Evolutionary conservation across 495 filamentous ascomycete species (phyloP).

Genomic region (Aspergillus ostianus): DNA sequence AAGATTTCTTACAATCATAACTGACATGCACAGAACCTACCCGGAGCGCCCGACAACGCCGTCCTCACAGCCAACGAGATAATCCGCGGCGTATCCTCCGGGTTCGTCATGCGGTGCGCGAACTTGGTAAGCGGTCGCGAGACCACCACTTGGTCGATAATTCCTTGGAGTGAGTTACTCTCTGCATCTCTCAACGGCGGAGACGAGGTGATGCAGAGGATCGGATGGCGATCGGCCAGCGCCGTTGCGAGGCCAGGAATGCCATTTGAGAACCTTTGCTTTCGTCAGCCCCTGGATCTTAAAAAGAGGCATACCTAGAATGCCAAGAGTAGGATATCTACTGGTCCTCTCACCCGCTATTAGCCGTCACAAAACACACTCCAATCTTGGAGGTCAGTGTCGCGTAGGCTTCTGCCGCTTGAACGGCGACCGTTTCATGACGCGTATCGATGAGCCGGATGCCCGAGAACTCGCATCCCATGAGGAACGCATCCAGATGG

Average conservation of each 20-base stretch:
- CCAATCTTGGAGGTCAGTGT: slow-evolving; percentile 24
- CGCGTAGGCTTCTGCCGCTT: slow-evolving; percentile 29
- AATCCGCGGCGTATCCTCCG: slow-evolving; percentile 29
- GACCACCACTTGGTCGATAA: slow-evolving; percentile 28
- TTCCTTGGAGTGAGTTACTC: slow-evolving; percentile 31
- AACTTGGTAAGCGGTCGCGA: slow-evolving; percentile 28
- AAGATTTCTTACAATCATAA: background rate
- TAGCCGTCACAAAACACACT: slow-evolving; percentile 32
- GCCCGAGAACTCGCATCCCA: slow-evolving; percentile 27
- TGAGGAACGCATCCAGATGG: slow-evolving; percentile 32
- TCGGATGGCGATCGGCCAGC: slow-evolving; percentile 24
- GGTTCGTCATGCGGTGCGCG: slow-evolving; percentile 25
- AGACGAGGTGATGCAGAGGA: slow-evolving; percentile 32
- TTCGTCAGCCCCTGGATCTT: background rate
- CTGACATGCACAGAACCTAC: slow-evolving; percentile 7
- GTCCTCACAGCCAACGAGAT: slow-evolving; percentile 27
- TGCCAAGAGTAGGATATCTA: background rate
- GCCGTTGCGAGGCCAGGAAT: slow-evolving; percentile 30
- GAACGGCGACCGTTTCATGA: slow-evolving; percentile 32
- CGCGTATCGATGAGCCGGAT: slow-evolving; percentile 30
- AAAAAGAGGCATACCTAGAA: background rate
- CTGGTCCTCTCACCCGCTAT: slow-evolving; percentile 25
- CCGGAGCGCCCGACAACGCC: slow-evolving; percentile 27
- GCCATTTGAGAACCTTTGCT: slow-evolving; percentile 29
- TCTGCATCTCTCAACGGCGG: slow-evolving; percentile 28